phyloP scores from a whole-genome alignment of 179 eudicot species.

The Heliamphora pulchella region DNA sequence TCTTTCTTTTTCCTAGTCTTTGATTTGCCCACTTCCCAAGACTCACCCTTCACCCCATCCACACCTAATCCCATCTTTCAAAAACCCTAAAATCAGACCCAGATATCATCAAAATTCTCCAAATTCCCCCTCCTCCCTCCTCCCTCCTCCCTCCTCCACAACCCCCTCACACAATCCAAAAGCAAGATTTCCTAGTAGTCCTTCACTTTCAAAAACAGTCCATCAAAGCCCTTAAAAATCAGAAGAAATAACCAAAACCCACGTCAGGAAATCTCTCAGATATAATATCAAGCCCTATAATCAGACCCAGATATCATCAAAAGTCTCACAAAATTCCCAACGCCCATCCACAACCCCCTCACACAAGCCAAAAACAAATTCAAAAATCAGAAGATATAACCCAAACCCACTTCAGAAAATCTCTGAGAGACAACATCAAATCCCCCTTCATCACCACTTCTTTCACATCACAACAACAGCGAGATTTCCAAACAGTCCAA shows the following conservation, averaged over 20 bases:
- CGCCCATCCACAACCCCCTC: no score
- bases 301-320: no score
- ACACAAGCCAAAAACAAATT: no score
- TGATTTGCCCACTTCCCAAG: slow-evolving; percentile 22
- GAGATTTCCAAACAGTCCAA: slow-evolving; percentile 6
- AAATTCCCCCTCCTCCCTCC: slow-evolving; percentile 13
- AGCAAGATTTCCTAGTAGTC: not conserved
- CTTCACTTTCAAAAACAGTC: not conserved
- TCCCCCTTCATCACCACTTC: not conserved
- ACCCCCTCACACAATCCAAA: not conserved
- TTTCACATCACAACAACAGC: not conserved
- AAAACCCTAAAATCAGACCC: slow-evolving; percentile 17
- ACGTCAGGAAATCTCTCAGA: slow-evolving; percentile 6
- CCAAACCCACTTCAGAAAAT: no score
- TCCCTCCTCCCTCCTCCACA: not conserved
- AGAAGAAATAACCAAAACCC: slow-evolving; percentile 15
- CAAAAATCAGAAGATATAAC: no score
- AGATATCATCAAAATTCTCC: not conserved
- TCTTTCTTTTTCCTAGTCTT: no score
- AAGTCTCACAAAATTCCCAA: no score
- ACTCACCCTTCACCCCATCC: slow-evolving; percentile 28
- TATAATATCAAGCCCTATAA: no score
- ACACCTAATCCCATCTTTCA: slow-evolving; percentile 36
- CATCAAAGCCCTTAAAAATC: slow-evolving; percentile 5
- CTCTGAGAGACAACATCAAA: not conserved